phyloP scores from a whole-genome alignment of 192 early-diverging fungal genomes.

The Gaertneriomyces sp. region DNA sequence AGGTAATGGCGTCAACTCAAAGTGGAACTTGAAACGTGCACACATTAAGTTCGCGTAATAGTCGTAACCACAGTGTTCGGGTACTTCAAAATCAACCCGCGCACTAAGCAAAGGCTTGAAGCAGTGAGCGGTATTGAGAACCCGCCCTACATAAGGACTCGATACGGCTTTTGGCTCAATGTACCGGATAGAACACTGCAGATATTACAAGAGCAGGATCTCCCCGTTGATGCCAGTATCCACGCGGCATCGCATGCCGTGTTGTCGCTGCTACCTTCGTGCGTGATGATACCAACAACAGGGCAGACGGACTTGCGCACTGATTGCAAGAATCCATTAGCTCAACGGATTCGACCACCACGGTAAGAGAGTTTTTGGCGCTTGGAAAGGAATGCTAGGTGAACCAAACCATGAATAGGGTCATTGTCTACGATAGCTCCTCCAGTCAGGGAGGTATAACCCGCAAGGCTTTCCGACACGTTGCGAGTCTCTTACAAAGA shows the following conservation, averaged over 20 bases:
- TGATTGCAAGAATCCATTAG: constrained; percentile 52
- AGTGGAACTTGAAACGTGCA: constrained; percentile 9
- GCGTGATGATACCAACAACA: constrained; percentile 22
- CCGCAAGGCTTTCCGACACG: constrained; percentile 38
- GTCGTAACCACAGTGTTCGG: constrained; percentile 57
- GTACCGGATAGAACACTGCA: constrained; percentile 21
- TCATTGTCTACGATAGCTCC: constrained; percentile 45
- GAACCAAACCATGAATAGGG: constrained; percentile 26
- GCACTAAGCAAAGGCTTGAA: constrained; percentile 43
- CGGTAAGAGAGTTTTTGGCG: constrained; percentile 22
- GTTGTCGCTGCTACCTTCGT: constrained; percentile 36
- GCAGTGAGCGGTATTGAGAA: constrained; percentile 47
- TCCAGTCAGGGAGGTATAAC: constrained; percentile 27
- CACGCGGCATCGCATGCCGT: constrained; percentile 54
- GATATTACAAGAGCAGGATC: constrained; percentile 7
- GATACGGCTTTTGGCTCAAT: constrained; percentile 50
- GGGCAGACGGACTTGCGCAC: constrained; percentile 35
- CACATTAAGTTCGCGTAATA: constrained; percentile 6
- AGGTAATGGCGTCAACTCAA: background rate
- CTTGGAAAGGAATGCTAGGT: background rate
- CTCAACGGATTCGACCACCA: constrained; percentile 40
- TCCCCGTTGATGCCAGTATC: constrained; percentile 47
- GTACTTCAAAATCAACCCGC: constrained; percentile 52
- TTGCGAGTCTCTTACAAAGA: constrained; percentile 32
- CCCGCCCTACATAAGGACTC: constrained; percentile 38